phyloP scores from a whole-genome alignment of 208 protist genomes.

The Entamoeba moshkovskii region DNA sequence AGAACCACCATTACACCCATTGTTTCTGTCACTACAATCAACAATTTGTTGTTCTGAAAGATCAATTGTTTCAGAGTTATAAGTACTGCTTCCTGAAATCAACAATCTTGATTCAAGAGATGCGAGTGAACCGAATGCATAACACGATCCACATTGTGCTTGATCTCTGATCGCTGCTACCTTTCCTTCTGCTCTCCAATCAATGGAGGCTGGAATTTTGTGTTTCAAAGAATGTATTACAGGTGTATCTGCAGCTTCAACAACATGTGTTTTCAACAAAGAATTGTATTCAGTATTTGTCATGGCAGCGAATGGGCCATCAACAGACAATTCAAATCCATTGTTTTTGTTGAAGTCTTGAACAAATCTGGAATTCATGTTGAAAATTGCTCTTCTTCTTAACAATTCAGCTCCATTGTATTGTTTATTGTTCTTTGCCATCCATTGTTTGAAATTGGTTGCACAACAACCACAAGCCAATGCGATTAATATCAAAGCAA shows the following conservation, averaged over 20 bases:
- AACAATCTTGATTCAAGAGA: not conserved
- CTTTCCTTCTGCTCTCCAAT: not conserved
- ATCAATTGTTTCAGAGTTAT: not conserved
- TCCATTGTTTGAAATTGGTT: not conserved
- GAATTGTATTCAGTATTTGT: not conserved
- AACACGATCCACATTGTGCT: conserved; percentile 11
- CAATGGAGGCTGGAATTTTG: not conserved
- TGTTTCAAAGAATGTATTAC: not conserved
- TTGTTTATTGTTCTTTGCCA: not conserved
- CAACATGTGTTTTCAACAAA: not conserved
- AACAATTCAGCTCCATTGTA: not conserved
- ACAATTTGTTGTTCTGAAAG: not conserved
- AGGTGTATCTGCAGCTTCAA: not conserved
- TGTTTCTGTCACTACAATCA: not conserved
- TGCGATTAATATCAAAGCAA: too few relatives aligned
- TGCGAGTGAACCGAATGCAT: not conserved
- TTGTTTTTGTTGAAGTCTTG: not conserved
- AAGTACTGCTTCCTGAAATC: not conserved
- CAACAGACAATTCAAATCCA: not conserved
- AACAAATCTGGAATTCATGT: not conserved
- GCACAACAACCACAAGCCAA: too few relatives aligned
- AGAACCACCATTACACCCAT: not conserved
- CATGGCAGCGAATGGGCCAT: not conserved
- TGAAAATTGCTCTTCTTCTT: not conserved
- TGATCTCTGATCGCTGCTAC: not conserved